phyloP scores from a whole-genome alignment of 768 basidiomycete genomes.

The Piloderma croceum region DNA sequence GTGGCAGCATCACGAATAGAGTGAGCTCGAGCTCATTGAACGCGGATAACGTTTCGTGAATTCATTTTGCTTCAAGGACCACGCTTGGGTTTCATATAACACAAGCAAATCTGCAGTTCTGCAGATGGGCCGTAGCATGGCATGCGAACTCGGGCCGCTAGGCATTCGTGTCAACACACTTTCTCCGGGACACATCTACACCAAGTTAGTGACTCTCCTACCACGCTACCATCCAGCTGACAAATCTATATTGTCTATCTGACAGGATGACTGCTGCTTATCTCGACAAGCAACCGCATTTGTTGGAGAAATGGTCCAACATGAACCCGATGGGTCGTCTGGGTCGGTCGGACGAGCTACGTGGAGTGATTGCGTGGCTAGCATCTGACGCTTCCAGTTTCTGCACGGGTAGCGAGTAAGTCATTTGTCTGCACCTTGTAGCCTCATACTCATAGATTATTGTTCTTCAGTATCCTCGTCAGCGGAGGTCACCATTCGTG shows the following conservation, averaged over 20 bases:
- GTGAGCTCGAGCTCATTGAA: slow-evolving; percentile 28
- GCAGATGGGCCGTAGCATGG: slow-evolving; percentile 80
- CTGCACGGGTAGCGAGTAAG: slow-evolving; percentile 80
- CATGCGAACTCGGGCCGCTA: slow-evolving; percentile 65
- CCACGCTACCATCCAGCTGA: neutral
- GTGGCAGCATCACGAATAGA: slow-evolving; percentile 64
- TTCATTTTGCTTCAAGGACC: slow-evolving; percentile 41
- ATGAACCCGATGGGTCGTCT: slow-evolving; percentile 68
- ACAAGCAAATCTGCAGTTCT: slow-evolving; percentile 72
- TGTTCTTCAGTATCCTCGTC: slow-evolving; percentile 45
- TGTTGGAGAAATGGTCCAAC: slow-evolving; percentile 61
- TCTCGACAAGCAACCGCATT: slow-evolving; percentile 57
- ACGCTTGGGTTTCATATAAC: slow-evolving; percentile 74
- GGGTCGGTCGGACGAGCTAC: slow-evolving; percentile 65
- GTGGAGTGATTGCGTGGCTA: slow-evolving; percentile 68
- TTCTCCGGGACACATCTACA: slow-evolving; percentile 75
- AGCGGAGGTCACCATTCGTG: slow-evolving; percentile 61
- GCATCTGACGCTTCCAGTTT: slow-evolving; percentile 73
- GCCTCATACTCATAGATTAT: slow-evolving; percentile 5
- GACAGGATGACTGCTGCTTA: slow-evolving; percentile 70
- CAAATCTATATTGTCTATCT: neutral
- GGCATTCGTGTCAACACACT: slow-evolving; percentile 70
- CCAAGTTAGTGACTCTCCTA: slow-evolving; percentile 37
- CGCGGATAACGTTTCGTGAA: neutral
- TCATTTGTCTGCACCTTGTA: slow-evolving; percentile 14